These are phyloP conservation scores for Porphyrellus cyaneotinctus DNA, from an alignment of 768 basidiomycete genomes.

Conservation along the genomic window DNA sequence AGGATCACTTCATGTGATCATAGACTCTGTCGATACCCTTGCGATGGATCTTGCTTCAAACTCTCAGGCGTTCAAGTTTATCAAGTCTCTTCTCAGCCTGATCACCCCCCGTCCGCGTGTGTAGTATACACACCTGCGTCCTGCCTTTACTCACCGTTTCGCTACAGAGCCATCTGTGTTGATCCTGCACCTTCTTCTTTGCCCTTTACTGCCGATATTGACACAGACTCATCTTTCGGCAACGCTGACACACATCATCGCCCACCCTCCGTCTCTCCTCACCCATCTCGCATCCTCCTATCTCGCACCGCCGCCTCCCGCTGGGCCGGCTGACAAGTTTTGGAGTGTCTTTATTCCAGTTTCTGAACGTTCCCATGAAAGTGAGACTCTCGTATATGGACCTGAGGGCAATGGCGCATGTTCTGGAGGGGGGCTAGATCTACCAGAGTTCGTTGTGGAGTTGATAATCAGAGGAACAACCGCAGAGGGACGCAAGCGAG, in stretches of 20 bases:
- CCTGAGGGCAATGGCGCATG: slow-evolving; percentile 45
- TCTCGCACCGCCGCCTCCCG: slow-evolving; percentile 65
- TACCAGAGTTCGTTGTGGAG: slow-evolving; percentile 57
- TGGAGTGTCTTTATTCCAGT: slow-evolving; percentile 75
- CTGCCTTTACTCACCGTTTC: slow-evolving; percentile 8
- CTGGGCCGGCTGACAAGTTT: slow-evolving; percentile 63
- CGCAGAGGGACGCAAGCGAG: slow-evolving; percentile 46
- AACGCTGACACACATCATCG: slow-evolving; percentile 56
- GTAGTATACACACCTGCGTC: slow-evolving; percentile 13
- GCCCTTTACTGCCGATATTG: slow-evolving; percentile 51
- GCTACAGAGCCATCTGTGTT: slow-evolving; percentile 51
- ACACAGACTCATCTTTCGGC: slow-evolving; percentile 61
- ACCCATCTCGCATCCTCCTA: slow-evolving; percentile 65
- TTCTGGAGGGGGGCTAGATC: slow-evolving; percentile 31
- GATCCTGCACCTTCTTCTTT: slow-evolving; percentile 52
- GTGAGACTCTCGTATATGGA: slow-evolving; percentile 59
- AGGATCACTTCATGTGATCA: slow-evolving; percentile 54
- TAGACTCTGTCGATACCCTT: slow-evolving; percentile 73
- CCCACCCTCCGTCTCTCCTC: slow-evolving; percentile 70
- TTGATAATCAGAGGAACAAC: slow-evolving; percentile 46
- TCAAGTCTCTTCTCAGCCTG: slow-evolving; percentile 44
- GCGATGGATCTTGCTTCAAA: slow-evolving; percentile 53
- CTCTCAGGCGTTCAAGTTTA: slow-evolving; percentile 48
- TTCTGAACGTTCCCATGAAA: slow-evolving; percentile 56
- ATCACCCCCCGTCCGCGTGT: slow-evolving; percentile 49